Base-by-base conservation (phyloP, 2,329 filamentous ascomycete genomes). In the Colletotrichum eremochloae region DNA sequence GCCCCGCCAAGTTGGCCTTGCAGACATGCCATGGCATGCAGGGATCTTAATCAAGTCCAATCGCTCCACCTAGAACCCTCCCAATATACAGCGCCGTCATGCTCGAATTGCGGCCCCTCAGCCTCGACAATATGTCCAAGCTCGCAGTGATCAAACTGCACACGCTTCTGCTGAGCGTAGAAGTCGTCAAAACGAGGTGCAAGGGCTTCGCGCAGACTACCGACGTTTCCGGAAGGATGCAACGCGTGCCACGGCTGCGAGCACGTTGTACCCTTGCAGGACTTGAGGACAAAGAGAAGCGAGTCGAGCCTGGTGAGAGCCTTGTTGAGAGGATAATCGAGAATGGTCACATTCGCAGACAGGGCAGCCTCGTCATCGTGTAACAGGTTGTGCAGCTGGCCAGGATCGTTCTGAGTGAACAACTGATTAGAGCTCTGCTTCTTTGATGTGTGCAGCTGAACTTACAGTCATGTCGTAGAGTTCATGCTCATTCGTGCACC, bases 201-300 rank as follows among this genome's bases (percentile, higher is more conserved):
- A 63, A 91, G 79, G 0, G 89, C 89, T 29, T 90, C 87, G 1
- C 76, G 76, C 5, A 91, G 79, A 24, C 78, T 87, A 46, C 77
- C 78, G 1, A 91, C 88, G 66, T 85, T 78, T 0, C 87, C 86
- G 3, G 79, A 80, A 0, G 88, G 87, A 75, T 91, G 88, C 14
- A 91, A 81, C 1, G 84, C 82, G 6, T 79, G 77, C 89, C 89
- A 92, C 0, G 90, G 89, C 42, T 84, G 79, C 5, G 84, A 80
- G 76, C 89, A 91, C 0, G 83, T 82, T 2, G 79, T 75, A 2
- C 83, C 86, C 76, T 87, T 86, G 81, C 89, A 91, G 1, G 87
- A 87, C 80, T 91, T 91, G 57, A 89, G 83, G 1, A 90, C 87
- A 61, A 91, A 82, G 14, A 91, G 81, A 0, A 91, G 82, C 1